Conservation (phyloP, 176 grass and related monocot species). For the Alopecurus myosuroides region DNA sequence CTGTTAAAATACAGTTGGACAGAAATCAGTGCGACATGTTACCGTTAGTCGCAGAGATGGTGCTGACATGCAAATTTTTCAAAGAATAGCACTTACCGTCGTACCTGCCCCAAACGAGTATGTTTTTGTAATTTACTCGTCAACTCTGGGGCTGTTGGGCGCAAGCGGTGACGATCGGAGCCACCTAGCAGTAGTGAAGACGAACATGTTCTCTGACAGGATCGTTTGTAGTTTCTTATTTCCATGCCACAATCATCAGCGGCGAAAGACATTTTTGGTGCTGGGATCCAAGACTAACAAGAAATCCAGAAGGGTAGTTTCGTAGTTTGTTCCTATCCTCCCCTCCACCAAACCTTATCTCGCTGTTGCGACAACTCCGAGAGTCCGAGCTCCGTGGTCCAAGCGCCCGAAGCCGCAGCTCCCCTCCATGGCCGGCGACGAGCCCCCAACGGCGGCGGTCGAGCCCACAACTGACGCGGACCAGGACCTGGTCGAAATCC, state of each 20-base stretch:
- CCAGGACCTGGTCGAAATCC: constrained; percentile 64
- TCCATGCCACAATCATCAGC: background rate
- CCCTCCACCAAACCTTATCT: constrained; percentile 24
- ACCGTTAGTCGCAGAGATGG: too few relatives aligned
- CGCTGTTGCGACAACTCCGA: background rate
- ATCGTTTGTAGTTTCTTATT: background rate
- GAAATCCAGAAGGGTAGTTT: background rate
- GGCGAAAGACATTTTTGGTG: background rate
- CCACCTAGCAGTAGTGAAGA: background rate
- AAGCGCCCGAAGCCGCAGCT: background rate
- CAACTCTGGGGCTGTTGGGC: background rate
- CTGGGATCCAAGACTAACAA: background rate
- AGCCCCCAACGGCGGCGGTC: background rate
- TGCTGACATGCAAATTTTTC: too few relatives aligned
- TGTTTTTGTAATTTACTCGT: too few relatives aligned
- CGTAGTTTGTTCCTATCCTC: background rate
- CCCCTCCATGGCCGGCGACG: constrained; percentile 15
- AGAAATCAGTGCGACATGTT: too few relatives aligned
- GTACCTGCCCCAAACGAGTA: too few relatives aligned
- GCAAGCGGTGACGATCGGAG: background rate
- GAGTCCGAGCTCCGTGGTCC: constrained; percentile 17
- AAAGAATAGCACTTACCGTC: too few relatives aligned
- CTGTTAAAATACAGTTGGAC: too few relatives aligned
- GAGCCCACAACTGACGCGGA: background rate
- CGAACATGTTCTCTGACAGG: background rate